Evolutionary conservation across 2,329 filamentous ascomycete genomes (phyloP).

Genomic region (Pseudocercospora pini-densiflorae): DNA sequence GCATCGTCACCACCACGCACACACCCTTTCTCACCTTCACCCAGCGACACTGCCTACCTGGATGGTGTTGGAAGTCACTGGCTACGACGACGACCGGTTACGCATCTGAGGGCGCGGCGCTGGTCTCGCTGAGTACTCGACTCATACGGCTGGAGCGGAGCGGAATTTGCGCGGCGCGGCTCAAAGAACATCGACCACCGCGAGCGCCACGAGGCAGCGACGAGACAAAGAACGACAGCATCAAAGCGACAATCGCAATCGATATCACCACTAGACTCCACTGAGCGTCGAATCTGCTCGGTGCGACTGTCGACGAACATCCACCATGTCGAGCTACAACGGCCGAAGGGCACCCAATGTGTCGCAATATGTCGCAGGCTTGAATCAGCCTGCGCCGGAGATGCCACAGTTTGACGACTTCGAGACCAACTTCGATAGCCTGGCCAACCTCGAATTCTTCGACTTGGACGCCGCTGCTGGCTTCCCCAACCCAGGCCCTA

Average conservation of each 20-base stretch:
- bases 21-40: not conserved
- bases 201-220: conserved; percentile 4
- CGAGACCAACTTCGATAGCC: conserved; percentile 57
- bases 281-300: not conserved
- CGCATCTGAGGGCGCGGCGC: not conserved
- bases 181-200: conserved; percentile 1
- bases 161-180: not conserved
- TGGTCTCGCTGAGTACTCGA: not conserved
- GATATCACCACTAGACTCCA: not conserved
- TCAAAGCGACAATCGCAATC: conserved; percentile 7
- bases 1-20: not conserved
- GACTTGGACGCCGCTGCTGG: conserved; percentile 62
- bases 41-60: not conserved
- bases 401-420: conserved; percentile 62
- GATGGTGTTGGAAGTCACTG: conserved; percentile 4
- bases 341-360: conserved; percentile 83
- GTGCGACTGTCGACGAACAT: not conserved
- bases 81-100: conserved; percentile 7
- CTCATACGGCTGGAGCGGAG: not conserved
- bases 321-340: conserved; percentile 69
- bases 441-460: conserved; percentile 66
- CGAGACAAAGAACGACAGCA: conserved; percentile 8
- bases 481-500: conserved; percentile 6
- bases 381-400: conserved; percentile 74
- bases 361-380: conserved; percentile 83